A percentile compares a stretch with the other conserved stretches of the same genome.
Evolutionary conservation across 257 asterid genomes (phyloP).

Genomic region (Verbascum thapsus): DNA sequence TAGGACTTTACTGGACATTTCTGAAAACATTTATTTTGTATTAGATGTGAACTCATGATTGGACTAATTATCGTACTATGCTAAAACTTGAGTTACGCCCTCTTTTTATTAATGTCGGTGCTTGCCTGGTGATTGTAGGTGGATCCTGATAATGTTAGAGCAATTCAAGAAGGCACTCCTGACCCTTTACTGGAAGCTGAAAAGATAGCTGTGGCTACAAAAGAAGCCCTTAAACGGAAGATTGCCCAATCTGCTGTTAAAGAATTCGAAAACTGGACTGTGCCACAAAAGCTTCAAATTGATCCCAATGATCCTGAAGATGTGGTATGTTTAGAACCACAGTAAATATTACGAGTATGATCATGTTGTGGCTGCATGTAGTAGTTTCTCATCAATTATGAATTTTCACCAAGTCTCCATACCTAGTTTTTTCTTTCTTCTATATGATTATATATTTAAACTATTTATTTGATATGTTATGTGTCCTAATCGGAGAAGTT

Average conservation of each 20-base stretch:
- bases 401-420: neutral
- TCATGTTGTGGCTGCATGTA: conserved; percentile 1
- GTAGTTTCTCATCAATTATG: conserved; percentile 8
- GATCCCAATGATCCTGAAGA: conserved; percentile 95
- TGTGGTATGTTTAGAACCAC: conserved; percentile 63
- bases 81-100: neutral
- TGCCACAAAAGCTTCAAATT: conserved; percentile 85
- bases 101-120: conserved; percentile 4
- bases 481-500: conserved; percentile 1
- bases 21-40: conserved; percentile 1
- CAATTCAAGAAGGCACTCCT: conserved; percentile 56
- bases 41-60: neutral
- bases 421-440: neutral
- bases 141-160: conserved; percentile 86
- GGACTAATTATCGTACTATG: conserved; percentile 13
- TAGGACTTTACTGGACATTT: conserved; percentile 3
- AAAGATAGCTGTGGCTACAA: conserved; percentile 86
- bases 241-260: conserved; percentile 80
- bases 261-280: conserved; percentile 67
- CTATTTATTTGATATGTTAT: neutral
- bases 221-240: conserved; percentile 92
- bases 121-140: conserved; percentile 59
- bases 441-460: neutral
- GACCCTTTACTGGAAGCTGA: conserved; percentile 90
- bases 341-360: conserved; percentile 19